Evolutionary conservation across 1,284 basidiomycete genomes (phyloP), one percentile per base, ranked within the genome.

Genomic region (Marasmius oreades): DNA sequence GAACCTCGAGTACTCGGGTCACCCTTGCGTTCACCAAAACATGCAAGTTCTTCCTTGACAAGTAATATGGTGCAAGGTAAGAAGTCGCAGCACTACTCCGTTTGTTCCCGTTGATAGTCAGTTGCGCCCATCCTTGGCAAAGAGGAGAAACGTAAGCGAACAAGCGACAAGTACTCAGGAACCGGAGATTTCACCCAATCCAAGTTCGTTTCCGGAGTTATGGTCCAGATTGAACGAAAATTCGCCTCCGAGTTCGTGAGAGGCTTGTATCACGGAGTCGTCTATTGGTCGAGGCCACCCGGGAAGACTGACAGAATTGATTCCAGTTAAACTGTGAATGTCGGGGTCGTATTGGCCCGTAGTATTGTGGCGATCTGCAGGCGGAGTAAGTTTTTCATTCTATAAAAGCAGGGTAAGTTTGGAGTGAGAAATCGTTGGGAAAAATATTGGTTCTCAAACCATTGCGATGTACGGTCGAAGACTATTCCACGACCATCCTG

Each of bases 261-360:
- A 26, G 1, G 59, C 52, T 22, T 37, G 26, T 16, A 60, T 22
- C 12, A 51, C 51, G 23, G 18, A 34, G 12, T 33, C 31, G 33
- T 57, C 52, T 11, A 60, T 51, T 1, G 37, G 26, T 12, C 28
- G 46, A 4, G 42, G 47, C 11, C 39, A 53, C 7, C 58, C 51
- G 4, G 55, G 48, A n/a, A 69, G 62, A 26, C 59, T 67, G 39
- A 68, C 65, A n/a, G 62, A 57, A n/a, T 65, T 65, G 2, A 63
- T 61, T 3, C 69, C 69, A 1, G 56, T 56, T 37, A 64, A 61
- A 11, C 66, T 62, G 24, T 70, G 69, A 1, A 67, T 58, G 5
- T 52, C 33, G 0, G 67, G 67, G 50, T 70, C 55, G 50, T 61
- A 69, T 56, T 69, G 60, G 3, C 65, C 66, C 0, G 60, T 61